Conservation (phyloP, 1,284 basidiomycete species). For the Cronartium quercuum region DNA sequence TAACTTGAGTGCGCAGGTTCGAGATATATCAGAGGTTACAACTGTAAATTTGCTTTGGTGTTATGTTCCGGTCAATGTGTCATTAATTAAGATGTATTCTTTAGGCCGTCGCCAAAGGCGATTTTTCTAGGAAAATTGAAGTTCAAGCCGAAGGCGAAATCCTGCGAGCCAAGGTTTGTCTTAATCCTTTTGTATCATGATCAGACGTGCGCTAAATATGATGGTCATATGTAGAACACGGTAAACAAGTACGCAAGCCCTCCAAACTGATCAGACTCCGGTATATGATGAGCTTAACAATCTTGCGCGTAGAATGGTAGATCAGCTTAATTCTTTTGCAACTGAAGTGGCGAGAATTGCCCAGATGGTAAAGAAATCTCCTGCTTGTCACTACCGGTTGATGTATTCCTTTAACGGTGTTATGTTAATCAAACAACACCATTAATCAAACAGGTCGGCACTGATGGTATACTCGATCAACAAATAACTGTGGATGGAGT, state of each 20-base stretch:
- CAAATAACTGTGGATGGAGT: constrained; percentile 50
- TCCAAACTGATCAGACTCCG: background rate
- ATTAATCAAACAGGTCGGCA: constrained; percentile 46
- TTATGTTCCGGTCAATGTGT: background rate
- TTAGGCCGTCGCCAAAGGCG: constrained; percentile 49
- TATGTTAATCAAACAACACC: constrained; percentile 40
- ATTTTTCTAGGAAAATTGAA: constrained; percentile 50
- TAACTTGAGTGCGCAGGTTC: constrained; percentile 35
- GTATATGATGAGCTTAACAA: constrained; percentile 47
- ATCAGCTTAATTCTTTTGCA: constrained; percentile 50
- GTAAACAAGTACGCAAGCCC: constrained; percentile 20
- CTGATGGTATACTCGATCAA: constrained; percentile 49
- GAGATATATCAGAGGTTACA: constrained; percentile 36
- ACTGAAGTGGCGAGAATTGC: constrained; percentile 48
- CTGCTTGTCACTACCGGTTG: background rate
- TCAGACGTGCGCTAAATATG: background rate
- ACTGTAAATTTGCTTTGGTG: constrained; percentile 3
- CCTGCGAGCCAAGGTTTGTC: constrained; percentile 22
- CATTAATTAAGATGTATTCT: background rate
- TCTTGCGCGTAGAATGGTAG: constrained; percentile 49
- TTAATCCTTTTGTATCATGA: background rate
- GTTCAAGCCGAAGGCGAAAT: constrained; percentile 50
- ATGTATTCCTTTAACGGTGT: background rate
- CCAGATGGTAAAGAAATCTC: constrained; percentile 18
- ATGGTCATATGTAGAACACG: constrained; percentile 10